These are phyloP conservation scores for Tolypocladium album DNA, from an alignment of 2,329 filamentous ascomycete species.

Conservation along the genomic window DNA sequence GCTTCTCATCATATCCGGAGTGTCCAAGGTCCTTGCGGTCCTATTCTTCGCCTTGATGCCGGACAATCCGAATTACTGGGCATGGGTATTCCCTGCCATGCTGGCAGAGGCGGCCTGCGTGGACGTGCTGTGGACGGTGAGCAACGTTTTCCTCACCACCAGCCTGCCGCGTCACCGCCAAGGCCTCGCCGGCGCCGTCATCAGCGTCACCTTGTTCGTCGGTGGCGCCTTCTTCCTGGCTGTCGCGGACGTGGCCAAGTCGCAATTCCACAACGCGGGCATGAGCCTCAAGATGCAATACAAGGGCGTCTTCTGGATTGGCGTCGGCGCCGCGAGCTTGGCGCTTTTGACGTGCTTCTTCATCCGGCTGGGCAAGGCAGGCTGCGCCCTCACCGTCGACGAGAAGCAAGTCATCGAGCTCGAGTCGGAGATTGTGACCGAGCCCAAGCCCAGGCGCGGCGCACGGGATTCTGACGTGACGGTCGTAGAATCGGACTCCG, in stretches of 20 bases:
- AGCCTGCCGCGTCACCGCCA: conserved; percentile 46
- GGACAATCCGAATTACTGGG: conserved; percentile 45
- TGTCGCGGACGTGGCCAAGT: conserved; percentile 47
- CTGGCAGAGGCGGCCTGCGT: conserved; percentile 51
- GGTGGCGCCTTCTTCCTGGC: conserved; percentile 54
- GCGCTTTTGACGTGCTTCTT: conserved; percentile 31
- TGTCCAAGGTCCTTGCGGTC: conserved; percentile 38
- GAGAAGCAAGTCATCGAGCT: conserved; percentile 3
- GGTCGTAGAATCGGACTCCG: background rate
- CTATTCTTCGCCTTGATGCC: conserved; percentile 48
- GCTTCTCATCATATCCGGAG: conserved; percentile 39
- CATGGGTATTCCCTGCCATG: conserved; percentile 51
- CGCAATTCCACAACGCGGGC: conserved; percentile 25
- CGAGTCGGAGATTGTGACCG: background rate
- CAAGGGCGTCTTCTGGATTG: conserved; percentile 50
- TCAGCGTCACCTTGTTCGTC: conserved; percentile 51
- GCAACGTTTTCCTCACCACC: conserved; percentile 59
- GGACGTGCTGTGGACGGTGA: conserved; percentile 55
- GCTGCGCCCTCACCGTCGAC: conserved; percentile 9
- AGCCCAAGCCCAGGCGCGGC: background rate
- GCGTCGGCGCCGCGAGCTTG: conserved; percentile 36
- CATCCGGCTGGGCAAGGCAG: conserved; percentile 13
- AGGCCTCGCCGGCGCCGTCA: conserved; percentile 53
- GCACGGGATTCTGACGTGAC: background rate
- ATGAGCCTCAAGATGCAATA: conserved; percentile 40